Evolutionary conservation across 768 basidiomycete species (phyloP).

Genomic region (Lentinula sp.): DNA sequence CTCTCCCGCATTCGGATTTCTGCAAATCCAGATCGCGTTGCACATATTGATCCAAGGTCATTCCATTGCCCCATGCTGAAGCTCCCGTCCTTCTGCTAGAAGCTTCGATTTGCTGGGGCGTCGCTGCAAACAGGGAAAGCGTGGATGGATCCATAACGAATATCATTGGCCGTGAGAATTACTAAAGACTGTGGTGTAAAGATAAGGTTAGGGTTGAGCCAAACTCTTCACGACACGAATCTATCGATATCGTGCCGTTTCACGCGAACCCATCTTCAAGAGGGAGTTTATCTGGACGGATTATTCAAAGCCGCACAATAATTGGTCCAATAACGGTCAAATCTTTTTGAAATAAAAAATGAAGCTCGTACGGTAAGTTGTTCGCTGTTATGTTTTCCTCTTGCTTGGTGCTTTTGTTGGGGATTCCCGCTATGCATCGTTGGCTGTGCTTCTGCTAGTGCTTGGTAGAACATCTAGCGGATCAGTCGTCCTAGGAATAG

Average conservation of each 20-base stretch:
- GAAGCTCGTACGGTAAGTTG: slow-evolving; percentile 76
- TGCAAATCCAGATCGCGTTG: slow-evolving; percentile 34
- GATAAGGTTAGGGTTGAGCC: not conserved
- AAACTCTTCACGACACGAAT: no score
- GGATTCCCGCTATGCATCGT: no score
- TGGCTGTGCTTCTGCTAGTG: no score
- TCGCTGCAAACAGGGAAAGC: slow-evolving; percentile 43
- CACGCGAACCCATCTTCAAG: not conserved
- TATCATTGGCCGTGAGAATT: no score
- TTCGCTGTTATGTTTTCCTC: not conserved
- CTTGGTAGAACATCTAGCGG: no score
- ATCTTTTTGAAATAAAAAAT: slow-evolving; percentile 28
- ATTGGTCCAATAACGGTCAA: not conserved
- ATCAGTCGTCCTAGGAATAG: not conserved
- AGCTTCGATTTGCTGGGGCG: slow-evolving; percentile 35
- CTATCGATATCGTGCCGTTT: not conserved
- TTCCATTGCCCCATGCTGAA: slow-evolving; percentile 36
- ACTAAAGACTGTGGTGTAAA: no score
- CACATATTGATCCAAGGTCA: slow-evolving; percentile 40
- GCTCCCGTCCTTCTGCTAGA: slow-evolving; percentile 30
- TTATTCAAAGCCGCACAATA: not conserved
- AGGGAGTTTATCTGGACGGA: not conserved
- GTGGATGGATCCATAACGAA: slow-evolving; percentile 6
- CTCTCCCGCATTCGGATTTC: slow-evolving; percentile 32
- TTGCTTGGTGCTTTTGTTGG: not conserved